A percentile compares a stretch with the other conserved stretches of the same genome.
Conservation (phyloP, 148 eudicot genomes). For the Rhododendron henanense region DNA sequence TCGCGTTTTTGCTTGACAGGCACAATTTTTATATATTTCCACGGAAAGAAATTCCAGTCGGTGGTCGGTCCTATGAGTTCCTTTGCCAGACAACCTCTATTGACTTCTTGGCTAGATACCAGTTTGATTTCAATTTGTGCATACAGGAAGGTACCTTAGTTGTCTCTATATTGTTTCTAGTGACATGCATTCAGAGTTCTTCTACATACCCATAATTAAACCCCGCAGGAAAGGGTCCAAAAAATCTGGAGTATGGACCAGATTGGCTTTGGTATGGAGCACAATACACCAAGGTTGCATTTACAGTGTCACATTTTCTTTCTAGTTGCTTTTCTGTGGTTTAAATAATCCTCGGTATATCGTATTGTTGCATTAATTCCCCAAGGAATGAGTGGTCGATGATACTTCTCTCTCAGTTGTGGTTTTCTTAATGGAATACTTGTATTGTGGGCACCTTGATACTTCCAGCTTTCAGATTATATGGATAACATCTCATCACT, state of each 20-base stretch:
- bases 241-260: background rate
- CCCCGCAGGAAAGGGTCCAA: background rate
- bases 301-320: background rate
- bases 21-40: slow-evolving; percentile 93
- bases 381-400: background rate
- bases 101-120: slow-evolving; percentile 83
- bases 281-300: background rate
- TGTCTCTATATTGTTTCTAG: slow-evolving; percentile 1
- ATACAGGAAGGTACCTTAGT: slow-evolving; percentile 63
- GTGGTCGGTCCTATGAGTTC: slow-evolving; percentile 63
- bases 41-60: slow-evolving; percentile 64
- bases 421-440: background rate
- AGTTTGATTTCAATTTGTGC: slow-evolving; percentile 90
- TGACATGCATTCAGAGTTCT: background rate
- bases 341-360: background rate
- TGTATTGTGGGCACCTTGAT: background rate
- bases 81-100: slow-evolving; percentile 85
- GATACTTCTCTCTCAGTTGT: background rate
- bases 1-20: slow-evolving; percentile 32
- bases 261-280: background rate
- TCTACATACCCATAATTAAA: background rate
- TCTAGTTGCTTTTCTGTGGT: background rate
- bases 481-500: background rate
- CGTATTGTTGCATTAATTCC: background rate
- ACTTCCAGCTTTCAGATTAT: background rate